Percentiles rank a stretch among this genome's conserved stretches.
Conservation (phyloP, 164 flowering plant species). For the Litsea cubeba region DNA sequence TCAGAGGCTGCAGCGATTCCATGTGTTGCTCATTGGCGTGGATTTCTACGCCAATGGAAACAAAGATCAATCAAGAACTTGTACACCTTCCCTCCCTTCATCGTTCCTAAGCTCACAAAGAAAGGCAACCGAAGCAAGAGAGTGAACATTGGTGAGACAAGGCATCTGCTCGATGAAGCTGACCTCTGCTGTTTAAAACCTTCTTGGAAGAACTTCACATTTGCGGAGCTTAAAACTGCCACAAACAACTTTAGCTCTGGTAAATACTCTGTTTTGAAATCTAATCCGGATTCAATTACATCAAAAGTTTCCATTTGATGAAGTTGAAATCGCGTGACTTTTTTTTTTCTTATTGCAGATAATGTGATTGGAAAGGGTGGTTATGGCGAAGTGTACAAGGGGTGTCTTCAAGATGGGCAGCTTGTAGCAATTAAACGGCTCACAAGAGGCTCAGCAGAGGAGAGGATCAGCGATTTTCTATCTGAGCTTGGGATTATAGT, state of each 20-base stretch:
- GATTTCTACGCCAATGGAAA: constrained; percentile 41
- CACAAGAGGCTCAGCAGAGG: constrained; percentile 66
- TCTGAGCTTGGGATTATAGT: constrained; percentile 93
- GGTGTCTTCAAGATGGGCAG: constrained; percentile 57
- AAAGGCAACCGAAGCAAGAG: constrained; percentile 33
- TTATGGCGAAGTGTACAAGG: constrained; percentile 89
- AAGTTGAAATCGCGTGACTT: no score
- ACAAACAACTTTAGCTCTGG: constrained; percentile 72
- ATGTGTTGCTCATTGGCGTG: constrained; percentile 39
- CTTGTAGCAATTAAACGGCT: constrained; percentile 71
- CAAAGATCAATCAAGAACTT: constrained; percentile 37
- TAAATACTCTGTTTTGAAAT: constrained; percentile 17
- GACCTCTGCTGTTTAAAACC: constrained; percentile 45
- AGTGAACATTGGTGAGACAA: constrained; percentile 21
- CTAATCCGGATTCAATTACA: background rate
- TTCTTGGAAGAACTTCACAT: constrained; percentile 55
- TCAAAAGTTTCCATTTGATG: constrained; percentile 3
- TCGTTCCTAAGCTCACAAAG: constrained; percentile 38
- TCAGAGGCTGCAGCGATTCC: constrained; percentile 22
- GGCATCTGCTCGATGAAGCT: constrained; percentile 22
- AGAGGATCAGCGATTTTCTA: constrained; percentile 66
- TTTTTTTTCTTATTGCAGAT: constrained; percentile 27
- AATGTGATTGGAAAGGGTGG: constrained; percentile 92
- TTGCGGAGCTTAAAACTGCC: constrained; percentile 62
- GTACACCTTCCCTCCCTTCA: constrained; percentile 37